Conservation (phyloP, 148 eudicot species). For the Salicornia ramosissima region DNA sequence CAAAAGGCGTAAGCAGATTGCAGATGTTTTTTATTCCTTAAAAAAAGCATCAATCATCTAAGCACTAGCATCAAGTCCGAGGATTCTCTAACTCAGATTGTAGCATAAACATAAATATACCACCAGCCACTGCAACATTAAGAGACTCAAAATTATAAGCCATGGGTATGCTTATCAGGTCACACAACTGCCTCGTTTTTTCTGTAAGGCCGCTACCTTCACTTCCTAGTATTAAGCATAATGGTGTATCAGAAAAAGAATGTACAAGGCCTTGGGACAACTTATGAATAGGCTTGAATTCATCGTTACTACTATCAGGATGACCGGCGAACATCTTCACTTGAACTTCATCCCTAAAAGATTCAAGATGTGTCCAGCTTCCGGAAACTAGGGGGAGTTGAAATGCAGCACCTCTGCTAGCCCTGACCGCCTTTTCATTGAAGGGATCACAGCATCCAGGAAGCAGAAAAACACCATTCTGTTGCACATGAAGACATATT, state of each 20-base stretch:
- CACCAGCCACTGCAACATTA: conserved; percentile 92
- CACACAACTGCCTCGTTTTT: conserved; percentile 41
- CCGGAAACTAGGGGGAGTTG: conserved; percentile 82
- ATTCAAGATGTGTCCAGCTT: conserved; percentile 53
- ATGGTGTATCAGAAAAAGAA: conserved; percentile 47
- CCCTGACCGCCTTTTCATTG: conserved; percentile 85
- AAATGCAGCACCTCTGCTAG: conserved; percentile 89
- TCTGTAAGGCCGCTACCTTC: conserved; percentile 81
- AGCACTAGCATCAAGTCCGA: neutral
- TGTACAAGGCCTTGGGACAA: conserved; percentile 53
- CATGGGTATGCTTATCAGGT: conserved; percentile 83
- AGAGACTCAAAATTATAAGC: conserved; percentile 69
- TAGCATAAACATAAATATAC: conserved; percentile 79
- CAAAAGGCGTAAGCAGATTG: too few species aligned
- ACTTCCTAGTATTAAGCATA: conserved; percentile 74
- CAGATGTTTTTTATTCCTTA: neutral
- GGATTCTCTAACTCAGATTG: conserved; percentile 25
- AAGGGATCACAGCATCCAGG: conserved; percentile 96
- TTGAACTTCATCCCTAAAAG: conserved; percentile 36
- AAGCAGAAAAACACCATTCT: conserved; percentile 67
- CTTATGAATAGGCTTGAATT: conserved; percentile 28
- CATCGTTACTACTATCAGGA: conserved; percentile 36
- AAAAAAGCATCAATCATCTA: neutral
- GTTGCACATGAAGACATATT: conserved; percentile 2
- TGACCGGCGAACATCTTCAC: conserved; percentile 79